Conservation (phyloP, 1,139 yeast genomes). For the Geotrichum australiense region DNA sequence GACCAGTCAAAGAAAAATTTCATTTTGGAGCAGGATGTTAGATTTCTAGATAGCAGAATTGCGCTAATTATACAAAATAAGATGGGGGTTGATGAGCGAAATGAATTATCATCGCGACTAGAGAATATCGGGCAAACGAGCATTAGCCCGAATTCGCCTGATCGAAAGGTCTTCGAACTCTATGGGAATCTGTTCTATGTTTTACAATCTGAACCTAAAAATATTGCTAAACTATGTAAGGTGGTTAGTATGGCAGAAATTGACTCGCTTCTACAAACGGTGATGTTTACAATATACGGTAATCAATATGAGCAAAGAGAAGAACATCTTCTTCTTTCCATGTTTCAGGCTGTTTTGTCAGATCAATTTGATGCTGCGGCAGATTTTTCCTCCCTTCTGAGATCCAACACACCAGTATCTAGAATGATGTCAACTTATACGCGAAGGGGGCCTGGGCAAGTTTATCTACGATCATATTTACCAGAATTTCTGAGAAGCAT, state of each 20-base stretch:
- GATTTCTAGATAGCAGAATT: conserved; percentile 37
- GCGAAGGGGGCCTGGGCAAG: conserved; percentile 39
- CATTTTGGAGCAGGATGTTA: conserved; percentile 37
- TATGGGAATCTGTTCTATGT: conserved; percentile 37
- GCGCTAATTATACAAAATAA: conserved; percentile 38
- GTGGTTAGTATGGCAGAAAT: conserved; percentile 36
- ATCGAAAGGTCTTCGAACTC: conserved; percentile 29
- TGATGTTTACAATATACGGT: conserved; percentile 41
- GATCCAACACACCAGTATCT: conserved; percentile 40
- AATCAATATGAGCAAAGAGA: conserved; percentile 40
- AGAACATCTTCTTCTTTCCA: conserved; percentile 36
- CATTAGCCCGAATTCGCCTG: conserved; percentile 23
- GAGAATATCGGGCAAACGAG: conserved; percentile 21
- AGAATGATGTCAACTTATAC: conserved; percentile 41
- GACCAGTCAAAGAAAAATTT: conserved; percentile 37
- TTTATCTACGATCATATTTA: conserved; percentile 34
- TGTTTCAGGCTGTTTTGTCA: conserved; percentile 38
- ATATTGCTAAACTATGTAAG: conserved; percentile 35
- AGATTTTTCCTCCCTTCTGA: conserved; percentile 35
- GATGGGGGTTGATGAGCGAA: conserved; percentile 37
- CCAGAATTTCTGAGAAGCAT: conserved; percentile 30
- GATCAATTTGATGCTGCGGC: conserved; percentile 35
- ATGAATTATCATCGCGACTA: conserved; percentile 34
- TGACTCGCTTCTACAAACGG: conserved; percentile 38
- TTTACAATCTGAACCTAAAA: conserved; percentile 37